Evolutionary conservation across 768 basidiomycete species (phyloP).

Genomic region (Leccinum longicurvipes): DNA sequence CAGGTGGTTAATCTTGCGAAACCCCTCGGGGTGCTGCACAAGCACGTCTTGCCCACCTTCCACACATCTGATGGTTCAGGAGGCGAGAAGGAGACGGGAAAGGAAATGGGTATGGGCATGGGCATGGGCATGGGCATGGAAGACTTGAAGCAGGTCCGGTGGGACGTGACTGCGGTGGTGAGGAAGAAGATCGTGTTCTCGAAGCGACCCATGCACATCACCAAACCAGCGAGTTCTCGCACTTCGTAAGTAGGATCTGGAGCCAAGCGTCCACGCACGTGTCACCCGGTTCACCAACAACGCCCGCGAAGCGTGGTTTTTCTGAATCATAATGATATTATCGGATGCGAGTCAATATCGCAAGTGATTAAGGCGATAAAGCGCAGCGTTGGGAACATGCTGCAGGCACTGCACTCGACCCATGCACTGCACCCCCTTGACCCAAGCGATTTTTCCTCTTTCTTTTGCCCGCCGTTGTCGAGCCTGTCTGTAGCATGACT

Average conservation of each 20-base stretch:
- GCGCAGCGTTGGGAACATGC: constrained; percentile 18
- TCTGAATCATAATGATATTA: not conserved
- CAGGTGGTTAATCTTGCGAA: constrained; percentile 73
- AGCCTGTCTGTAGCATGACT: no score
- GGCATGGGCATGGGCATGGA: not conserved
- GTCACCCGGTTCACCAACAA: not conserved
- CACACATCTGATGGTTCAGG: not conserved
- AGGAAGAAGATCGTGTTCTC: constrained; percentile 82
- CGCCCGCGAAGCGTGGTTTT: not conserved
- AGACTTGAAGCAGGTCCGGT: constrained; percentile 31
- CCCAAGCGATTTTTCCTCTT: constrained; percentile 12
- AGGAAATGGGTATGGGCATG: not conserved
- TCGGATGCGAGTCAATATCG: not conserved
- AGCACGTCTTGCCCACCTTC: constrained; percentile 9
- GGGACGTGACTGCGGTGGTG: constrained; percentile 68
- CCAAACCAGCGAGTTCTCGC: constrained; percentile 27
- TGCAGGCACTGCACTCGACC: not conserved
- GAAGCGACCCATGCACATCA: constrained; percentile 77
- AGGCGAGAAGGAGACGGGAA: not conserved
- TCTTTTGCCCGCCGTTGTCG: not conserved
- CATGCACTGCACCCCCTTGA: constrained; percentile 12
- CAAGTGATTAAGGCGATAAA: not conserved
- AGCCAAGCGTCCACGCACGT: no score
- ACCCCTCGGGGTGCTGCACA: constrained; percentile 74
- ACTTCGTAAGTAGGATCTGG: not conserved